phyloP scores from a whole-genome alignment of 176 grass and related monocot genomes.

The Avena insularis region DNA sequence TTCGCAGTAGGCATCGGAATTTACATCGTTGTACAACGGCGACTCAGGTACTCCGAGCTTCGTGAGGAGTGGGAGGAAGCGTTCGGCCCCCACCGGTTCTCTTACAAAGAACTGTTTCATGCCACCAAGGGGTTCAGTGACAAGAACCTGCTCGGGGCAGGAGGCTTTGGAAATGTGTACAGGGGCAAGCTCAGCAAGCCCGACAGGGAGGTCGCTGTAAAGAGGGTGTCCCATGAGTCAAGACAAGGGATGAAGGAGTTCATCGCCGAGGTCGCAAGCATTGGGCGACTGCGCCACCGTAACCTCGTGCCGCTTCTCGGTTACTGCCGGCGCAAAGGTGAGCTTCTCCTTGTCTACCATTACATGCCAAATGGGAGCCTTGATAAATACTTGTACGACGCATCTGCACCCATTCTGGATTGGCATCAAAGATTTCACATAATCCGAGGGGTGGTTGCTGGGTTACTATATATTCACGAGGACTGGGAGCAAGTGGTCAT shows the following conservation, averaged over 20 bases:
- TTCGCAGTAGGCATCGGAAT: background rate
- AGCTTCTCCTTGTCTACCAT: conserved; percentile 57
- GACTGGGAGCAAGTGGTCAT: conserved; percentile 59
- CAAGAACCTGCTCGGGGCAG: conserved; percentile 43
- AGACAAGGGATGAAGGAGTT: conserved; percentile 63
- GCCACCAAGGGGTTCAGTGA: conserved; percentile 60
- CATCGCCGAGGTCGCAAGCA: conserved; percentile 41
- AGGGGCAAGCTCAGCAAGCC: conserved; percentile 44
- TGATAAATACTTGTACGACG: conserved; percentile 25
- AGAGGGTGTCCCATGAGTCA: conserved; percentile 53
- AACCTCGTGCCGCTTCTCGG: conserved; percentile 50
- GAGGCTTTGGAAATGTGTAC: conserved; percentile 64
- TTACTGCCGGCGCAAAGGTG: conserved; percentile 54
- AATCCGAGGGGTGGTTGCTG: conserved; percentile 46
- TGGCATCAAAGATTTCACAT: conserved; percentile 47
- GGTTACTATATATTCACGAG: conserved; percentile 45
- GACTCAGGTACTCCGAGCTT: conserved; percentile 47
- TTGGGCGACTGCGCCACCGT: conserved; percentile 51
- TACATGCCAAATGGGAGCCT: conserved; percentile 58
- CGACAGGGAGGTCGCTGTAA: conserved; percentile 44
- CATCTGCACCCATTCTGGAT: background rate
- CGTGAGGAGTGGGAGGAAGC: conserved; percentile 61
- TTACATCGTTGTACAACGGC: conserved; percentile 9
- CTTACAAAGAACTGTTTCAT: conserved; percentile 52
- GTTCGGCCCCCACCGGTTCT: conserved; percentile 53